Percentiles rank a stretch among this genome's conserved stretches.
Conservation (phyloP, 768 basidiomycete genomes). For the Wakefieldia striispora region DNA sequence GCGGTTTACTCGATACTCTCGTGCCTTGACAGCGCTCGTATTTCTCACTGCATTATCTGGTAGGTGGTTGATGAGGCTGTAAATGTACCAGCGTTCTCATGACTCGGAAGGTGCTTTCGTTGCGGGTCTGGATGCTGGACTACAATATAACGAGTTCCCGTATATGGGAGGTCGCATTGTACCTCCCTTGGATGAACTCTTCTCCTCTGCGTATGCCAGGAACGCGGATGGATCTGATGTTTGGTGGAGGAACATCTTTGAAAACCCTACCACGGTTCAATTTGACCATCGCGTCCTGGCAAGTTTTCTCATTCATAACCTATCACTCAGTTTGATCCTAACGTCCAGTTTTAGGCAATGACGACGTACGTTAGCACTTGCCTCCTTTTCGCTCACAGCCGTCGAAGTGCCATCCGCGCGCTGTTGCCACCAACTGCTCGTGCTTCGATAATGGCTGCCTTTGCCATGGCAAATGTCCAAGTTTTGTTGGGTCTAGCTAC, state of each 20-base stretch:
- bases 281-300: constrained; percentile 94
- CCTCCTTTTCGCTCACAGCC: constrained; percentile 58
- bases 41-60: constrained; percentile 92
- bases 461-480: constrained; percentile 83
- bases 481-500: constrained; percentile 77
- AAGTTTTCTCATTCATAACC: constrained; percentile 32
- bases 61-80: constrained; percentile 31
- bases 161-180: constrained; percentile 87
- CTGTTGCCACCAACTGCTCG: constrained; percentile 61
- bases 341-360: constrained; percentile 55
- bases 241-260: constrained; percentile 97
- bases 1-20: constrained; percentile 58
- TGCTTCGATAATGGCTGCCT: constrained; percentile 54
- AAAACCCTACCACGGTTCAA: constrained; percentile 97
- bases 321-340: neutral
- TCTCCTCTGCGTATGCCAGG: constrained; percentile 74
- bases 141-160: constrained; percentile 98
- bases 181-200: constrained; percentile 81
- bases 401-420: constrained; percentile 44
- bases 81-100: neutral
- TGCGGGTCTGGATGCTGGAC: constrained; percentile 93
- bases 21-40: constrained; percentile 71
- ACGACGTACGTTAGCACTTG: constrained; percentile 76
- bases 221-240: constrained; percentile 64
- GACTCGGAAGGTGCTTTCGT: constrained; percentile 83